phyloP scores from a whole-genome alignment of 176 grass and related monocot genomes.

The Paspalum vaginatum region DNA sequence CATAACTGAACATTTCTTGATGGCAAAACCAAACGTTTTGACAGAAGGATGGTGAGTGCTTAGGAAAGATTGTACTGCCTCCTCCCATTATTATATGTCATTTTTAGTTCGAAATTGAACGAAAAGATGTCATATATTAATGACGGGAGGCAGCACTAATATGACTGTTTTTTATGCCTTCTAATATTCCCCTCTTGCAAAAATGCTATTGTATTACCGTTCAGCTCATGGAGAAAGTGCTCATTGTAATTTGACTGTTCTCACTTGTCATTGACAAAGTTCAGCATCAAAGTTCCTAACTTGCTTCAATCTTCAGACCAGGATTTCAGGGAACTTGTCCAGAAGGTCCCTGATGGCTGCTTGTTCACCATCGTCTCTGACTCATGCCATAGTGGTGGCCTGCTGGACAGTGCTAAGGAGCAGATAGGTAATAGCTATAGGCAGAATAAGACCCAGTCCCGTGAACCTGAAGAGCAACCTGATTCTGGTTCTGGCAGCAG shows the following conservation, averaged over 20 bases:
- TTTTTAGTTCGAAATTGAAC: no score
- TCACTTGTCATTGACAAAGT: background rate
- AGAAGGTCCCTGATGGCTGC: conserved; percentile 74
- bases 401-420: conserved; percentile 83
- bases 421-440: conserved; percentile 90
- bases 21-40: background rate
- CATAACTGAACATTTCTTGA: background rate
- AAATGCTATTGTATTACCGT: background rate
- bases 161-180: no score
- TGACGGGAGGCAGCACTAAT: no score
- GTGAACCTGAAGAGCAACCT: conserved; percentile 53
- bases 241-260: no score
- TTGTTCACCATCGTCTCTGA: conserved; percentile 91
- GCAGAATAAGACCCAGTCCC: conserved; percentile 45
- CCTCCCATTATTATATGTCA: no score
- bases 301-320: conserved; percentile 60
- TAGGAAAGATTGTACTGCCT: no score
- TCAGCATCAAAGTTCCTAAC: background rate
- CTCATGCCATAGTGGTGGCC: conserved; percentile 95
- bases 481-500: conserved; percentile 58
- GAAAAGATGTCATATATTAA: no score
- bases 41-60: background rate
- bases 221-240: background rate
- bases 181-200: no score
- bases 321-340: conserved; percentile 84